A percentile compares a stretch with the other conserved stretches of the same genome.
These are phyloP conservation scores for Marsdenia floribunda DNA, from an alignment of 257 asterid species.

Conservation along the genomic window DNA sequence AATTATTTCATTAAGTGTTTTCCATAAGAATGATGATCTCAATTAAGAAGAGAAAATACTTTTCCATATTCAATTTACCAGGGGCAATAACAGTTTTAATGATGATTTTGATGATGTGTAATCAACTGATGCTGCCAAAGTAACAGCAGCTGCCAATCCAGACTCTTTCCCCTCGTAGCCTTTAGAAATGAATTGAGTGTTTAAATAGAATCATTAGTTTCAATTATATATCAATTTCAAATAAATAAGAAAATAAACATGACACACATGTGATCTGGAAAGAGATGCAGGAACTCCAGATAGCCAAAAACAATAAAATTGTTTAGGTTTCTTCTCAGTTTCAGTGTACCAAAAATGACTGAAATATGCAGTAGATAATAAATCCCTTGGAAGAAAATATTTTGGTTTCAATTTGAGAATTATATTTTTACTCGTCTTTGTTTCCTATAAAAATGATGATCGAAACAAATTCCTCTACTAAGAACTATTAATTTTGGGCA, in stretches of 20 bases:
- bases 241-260: background rate
- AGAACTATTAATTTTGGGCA: background rate
- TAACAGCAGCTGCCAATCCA: slow-evolving; percentile 76
- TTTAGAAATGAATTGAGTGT: slow-evolving; percentile 23
- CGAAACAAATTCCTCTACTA: background rate
- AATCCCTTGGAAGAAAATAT: background rate
- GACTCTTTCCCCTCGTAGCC: slow-evolving; percentile 72
- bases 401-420: background rate
- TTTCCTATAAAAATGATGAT: background rate
- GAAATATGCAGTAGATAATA: background rate
- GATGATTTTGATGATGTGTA: slow-evolving; percentile 80
- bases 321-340: background rate
- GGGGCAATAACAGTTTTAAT: slow-evolving; percentile 75
- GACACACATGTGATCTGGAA: background rate
- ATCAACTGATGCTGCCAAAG: slow-evolving; percentile 94
- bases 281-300: background rate
- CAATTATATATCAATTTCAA: background rate
- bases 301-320: background rate
- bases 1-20: background rate
- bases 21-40: background rate
- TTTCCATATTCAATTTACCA: slow-evolving; percentile 48
- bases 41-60: slow-evolving; percentile 5
- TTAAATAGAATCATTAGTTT: background rate
- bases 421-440: background rate
- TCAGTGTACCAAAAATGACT: background rate